Base-by-base conservation (phyloP, 108 stramenopile species). In the Schizochytrium sp. region DNA sequence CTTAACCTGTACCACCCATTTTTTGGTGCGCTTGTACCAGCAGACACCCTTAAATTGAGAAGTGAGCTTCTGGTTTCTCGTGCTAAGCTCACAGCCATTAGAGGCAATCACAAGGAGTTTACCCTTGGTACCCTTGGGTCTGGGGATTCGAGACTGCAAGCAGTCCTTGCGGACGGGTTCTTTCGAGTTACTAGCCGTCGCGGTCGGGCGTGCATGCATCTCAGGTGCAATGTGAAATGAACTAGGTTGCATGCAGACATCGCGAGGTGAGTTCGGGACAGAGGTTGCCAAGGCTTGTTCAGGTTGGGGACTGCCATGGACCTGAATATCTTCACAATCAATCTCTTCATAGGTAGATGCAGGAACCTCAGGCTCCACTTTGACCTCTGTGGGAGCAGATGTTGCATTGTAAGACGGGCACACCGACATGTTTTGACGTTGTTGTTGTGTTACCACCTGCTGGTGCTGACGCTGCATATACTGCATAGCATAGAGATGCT, bases 11-110 rank as follows among this genome's bases (percentile, higher is more conserved):
- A 83, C 73, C 49, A 83, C 73, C 73, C 73, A 83, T 19, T 83
- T 83, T 38, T 83, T 83, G 73, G 73, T 83, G 1, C 73, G 73
- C 73, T 83, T 83, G 73, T 83, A 83, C 73, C 73, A 83, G 73
- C 73, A 83, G 0, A 83, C 73, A 19, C 73, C 73, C 73, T 83
- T 83, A 50, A 83, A 83, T 19, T 19, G 46, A 12, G 49, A 53
- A 5, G 73, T 83, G 10, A 83, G 17, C 73, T 47, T 47, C 19
- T 47, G 50, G 7, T 83, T 83, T 5, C 50, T 17, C 15, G 73
- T 83, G 73, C 73, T 83, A 12, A 83, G 73, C 61, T 64, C 61
- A 42, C 61, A 64, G 19, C 61, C 61, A n/a, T 64, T 64, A 42
- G 61, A 42, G 12, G 8, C 61, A 64, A 64, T 10, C 41, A 64